Conservation (phyloP, 768 basidiomycete species). For the Boletus rex-veris region DNA sequence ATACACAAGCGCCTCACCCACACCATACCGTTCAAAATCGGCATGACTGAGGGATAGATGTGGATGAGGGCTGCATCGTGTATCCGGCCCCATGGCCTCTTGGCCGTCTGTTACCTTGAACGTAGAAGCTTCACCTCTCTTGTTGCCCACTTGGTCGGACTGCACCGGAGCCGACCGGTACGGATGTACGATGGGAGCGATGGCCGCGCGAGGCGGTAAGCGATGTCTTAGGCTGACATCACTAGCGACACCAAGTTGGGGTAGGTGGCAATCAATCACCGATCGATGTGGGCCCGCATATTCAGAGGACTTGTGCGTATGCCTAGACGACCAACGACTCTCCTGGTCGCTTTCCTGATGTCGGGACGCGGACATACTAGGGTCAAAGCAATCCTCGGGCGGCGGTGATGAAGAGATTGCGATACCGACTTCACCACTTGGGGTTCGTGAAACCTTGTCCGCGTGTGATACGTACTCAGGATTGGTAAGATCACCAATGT, state of each 20-base stretch:
- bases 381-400: constrained; percentile 17
- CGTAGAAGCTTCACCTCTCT: neutral
- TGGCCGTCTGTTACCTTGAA: neutral
- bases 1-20: constrained; percentile 61
- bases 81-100: neutral
- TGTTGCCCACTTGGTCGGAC: neutral
- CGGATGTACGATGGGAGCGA: constrained; percentile 29
- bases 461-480: neutral
- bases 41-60: constrained; percentile 27
- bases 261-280: constrained; percentile 21
- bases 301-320: constrained; percentile 27
- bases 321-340: constrained; percentile 8
- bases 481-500: neutral
- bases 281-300: constrained; percentile 44
- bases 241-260: constrained; percentile 16
- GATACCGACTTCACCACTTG: constrained; percentile 38
- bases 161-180: constrained; percentile 11
- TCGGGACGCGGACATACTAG: constrained; percentile 6
- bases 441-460: constrained; percentile 29
- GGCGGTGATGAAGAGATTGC: constrained; percentile 41
- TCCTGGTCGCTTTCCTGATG: neutral
- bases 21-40: constrained; percentile 49
- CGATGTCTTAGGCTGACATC: constrained; percentile 36
- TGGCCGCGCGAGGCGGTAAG: constrained; percentile 31
- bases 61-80: neutral